Percentiles rank a stretch among this genome's conserved stretches.
Conservation (phyloP, 1,284 basidiomycete genomes). For the Austropuccinia psidii region DNA sequence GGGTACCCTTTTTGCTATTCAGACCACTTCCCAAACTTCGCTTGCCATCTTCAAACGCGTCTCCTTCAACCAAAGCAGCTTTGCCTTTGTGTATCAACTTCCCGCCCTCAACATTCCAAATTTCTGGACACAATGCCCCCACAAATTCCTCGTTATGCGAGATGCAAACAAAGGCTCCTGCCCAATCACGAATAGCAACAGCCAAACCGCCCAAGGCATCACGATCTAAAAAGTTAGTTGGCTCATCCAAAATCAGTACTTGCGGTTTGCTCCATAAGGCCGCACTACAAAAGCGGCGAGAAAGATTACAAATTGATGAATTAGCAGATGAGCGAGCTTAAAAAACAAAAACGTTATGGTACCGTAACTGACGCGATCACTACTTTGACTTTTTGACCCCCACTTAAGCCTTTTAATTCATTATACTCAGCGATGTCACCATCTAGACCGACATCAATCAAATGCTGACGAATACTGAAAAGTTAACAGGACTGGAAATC, state of each 20-base stretch:
- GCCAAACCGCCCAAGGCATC: constrained; percentile 78
- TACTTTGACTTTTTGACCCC: constrained; percentile 89
- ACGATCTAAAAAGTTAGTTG: constrained; percentile 81
- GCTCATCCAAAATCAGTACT: constrained; percentile 56
- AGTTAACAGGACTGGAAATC: neutral
- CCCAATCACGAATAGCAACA: constrained; percentile 93
- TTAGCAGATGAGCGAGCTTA: neutral
- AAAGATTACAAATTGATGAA: neutral
- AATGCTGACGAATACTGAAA: constrained; percentile 45
- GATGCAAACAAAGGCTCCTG: constrained; percentile 92
- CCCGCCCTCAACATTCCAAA: constrained; percentile 60
- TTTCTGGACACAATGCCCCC: constrained; percentile 51
- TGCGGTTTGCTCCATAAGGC: constrained; percentile 93
- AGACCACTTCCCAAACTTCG: constrained; percentile 56
- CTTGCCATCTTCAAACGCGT: constrained; percentile 55
- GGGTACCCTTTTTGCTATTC: constrained; percentile 63
- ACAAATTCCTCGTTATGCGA: constrained; percentile 66
- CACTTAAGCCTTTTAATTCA: constrained; percentile 66
- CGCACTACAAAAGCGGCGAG: too few species aligned
- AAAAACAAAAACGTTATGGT: neutral
- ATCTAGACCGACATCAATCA: constrained; percentile 74
- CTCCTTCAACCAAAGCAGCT: constrained; percentile 64
- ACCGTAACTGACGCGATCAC: constrained; percentile 60
- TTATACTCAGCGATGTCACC: constrained; percentile 97
- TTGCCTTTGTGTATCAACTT: constrained; percentile 81